Percentiles rank a stretch among this genome's conserved stretches.
phyloP scores from a whole-genome alignment of 2,329 filamentous ascomycete genomes.

The Fonsecaea monophora region DNA sequence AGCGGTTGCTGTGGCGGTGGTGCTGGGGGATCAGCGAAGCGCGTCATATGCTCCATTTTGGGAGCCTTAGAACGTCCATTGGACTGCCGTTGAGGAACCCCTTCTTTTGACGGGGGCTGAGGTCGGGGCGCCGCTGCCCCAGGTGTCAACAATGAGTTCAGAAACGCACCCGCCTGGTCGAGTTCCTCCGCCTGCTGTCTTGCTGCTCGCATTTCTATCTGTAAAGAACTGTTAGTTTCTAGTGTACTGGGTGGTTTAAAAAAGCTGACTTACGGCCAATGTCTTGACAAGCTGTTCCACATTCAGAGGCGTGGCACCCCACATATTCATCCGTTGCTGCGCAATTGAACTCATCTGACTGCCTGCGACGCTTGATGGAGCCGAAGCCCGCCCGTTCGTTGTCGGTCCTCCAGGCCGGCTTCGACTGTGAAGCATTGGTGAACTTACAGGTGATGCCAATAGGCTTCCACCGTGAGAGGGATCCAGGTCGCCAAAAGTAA shows the following conservation, averaged over 20 bases:
- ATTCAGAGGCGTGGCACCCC: constrained; percentile 79
- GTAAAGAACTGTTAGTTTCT: constrained; percentile 38
- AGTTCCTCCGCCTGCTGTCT: constrained; percentile 88
- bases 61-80: constrained; percentile 56
- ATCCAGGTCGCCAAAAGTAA: constrained; percentile 87
- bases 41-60: constrained; percentile 76
- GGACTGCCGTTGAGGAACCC: constrained; percentile 52
- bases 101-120: constrained; percentile 55
- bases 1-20: constrained; percentile 92
- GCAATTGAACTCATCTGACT: constrained; percentile 65
- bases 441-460: constrained; percentile 71
- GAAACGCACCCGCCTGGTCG: constrained; percentile 78
- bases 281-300: constrained; percentile 94
- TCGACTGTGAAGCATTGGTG: constrained; percentile 69
- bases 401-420: constrained; percentile 73
- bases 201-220: constrained; percentile 91
- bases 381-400: constrained; percentile 68
- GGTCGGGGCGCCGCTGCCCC: constrained; percentile 60
- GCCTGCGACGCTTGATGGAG: constrained; percentile 61
- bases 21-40: constrained; percentile 91
- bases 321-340: constrained; percentile 80
- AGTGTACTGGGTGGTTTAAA: constrained; percentile 7
- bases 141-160: constrained; percentile 76
- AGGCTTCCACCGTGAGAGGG: constrained; percentile 74
- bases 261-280: constrained; percentile 68